phyloP scores from a whole-genome alignment of 2,329 filamentous ascomycete species.

The Biscogniauxia mediterranea region DNA sequence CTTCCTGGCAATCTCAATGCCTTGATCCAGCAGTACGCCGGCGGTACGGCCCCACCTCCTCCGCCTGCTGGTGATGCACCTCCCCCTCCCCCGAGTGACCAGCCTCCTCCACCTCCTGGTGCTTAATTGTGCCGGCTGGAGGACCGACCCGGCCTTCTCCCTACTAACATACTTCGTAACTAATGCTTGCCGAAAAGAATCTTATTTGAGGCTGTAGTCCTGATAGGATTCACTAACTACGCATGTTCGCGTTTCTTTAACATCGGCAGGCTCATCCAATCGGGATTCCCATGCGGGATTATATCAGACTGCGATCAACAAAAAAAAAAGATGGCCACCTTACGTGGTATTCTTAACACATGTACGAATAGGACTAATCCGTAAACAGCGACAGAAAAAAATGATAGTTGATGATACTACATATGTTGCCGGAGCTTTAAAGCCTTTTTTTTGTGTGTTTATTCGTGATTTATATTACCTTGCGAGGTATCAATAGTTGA shows the following conservation, averaged over 20 bases:
- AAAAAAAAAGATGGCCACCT: background rate
- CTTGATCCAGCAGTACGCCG: conserved; percentile 65
- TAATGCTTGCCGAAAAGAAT: background rate
- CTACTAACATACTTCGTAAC: conserved; percentile 24
- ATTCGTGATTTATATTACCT: too few relatives aligned
- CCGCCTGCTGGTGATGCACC: conserved; percentile 62
- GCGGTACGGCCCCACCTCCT: conserved; percentile 48
- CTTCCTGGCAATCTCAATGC: conserved; percentile 58
- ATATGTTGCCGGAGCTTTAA: background rate
- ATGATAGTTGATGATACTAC: background rate
- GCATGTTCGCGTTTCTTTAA: conserved; percentile 7
- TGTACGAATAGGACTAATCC: conserved; percentile 23
- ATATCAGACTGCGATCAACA: background rate
- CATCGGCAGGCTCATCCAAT: background rate
- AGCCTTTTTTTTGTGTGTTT: too few relatives aligned
- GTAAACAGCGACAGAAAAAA: conserved; percentile 13
- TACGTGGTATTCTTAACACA: conserved; percentile 2
- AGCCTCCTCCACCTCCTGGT: conserved; percentile 59
- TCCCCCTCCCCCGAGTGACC: conserved; percentile 58
- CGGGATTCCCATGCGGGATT: background rate
- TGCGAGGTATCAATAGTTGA: too few relatives aligned
- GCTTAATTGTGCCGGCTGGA: conserved; percentile 36
- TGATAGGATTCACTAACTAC: conserved; percentile 15
- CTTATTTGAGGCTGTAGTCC: conserved; percentile 9
- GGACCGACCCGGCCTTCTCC: conserved; percentile 12